phyloP scores from a whole-genome alignment of 2,329 filamentous ascomycete genomes.

The Ascochyta viciae-villosae region DNA sequence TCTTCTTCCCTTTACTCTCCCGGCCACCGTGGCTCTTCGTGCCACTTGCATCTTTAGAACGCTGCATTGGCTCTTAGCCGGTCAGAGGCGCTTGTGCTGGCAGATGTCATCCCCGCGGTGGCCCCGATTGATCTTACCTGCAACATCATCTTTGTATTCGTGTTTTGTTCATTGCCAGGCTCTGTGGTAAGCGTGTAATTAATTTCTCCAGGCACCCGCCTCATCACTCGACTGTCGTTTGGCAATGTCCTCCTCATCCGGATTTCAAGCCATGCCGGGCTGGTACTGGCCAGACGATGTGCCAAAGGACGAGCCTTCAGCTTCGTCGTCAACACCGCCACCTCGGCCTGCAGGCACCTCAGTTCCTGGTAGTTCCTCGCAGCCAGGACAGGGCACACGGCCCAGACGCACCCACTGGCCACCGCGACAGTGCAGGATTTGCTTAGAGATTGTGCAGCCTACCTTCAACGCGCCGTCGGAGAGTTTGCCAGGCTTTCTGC shows the following conservation, averaged over 20 bases:
- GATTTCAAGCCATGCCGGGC: slow-evolving; percentile 49
- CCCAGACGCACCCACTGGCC: slow-evolving; percentile 62
- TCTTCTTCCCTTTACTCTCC: slow-evolving; percentile 16
- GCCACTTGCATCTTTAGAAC: slow-evolving; percentile 22
- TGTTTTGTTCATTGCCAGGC: slow-evolving; percentile 19
- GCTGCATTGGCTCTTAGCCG: slow-evolving; percentile 30
- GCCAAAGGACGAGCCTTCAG: slow-evolving; percentile 41
- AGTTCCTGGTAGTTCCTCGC: slow-evolving; percentile 19
- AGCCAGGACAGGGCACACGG: slow-evolving; percentile 21
- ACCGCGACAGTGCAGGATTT: slow-evolving; percentile 85
- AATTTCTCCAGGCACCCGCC: slow-evolving; percentile 17
- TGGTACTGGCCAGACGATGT: slow-evolving; percentile 58
- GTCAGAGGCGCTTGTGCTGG: slow-evolving; percentile 28
- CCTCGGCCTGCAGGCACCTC: slow-evolving; percentile 26
- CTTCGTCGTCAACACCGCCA: slow-evolving; percentile 24
- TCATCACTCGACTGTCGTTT: not conserved
- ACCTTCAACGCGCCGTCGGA: slow-evolving; percentile 64
- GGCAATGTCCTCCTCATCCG: slow-evolving; percentile 53
- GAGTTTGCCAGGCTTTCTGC: slow-evolving; percentile 63
- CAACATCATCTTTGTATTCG: slow-evolving; percentile 27
- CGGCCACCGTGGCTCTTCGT: slow-evolving; percentile 43
- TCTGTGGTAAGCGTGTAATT: slow-evolving; percentile 33
- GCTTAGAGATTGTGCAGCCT: slow-evolving; percentile 74
- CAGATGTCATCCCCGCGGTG: slow-evolving; percentile 29
- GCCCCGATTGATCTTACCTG: slow-evolving; percentile 25